Conservation (phyloP, 805 yeast species). For the Cyberlindnera euphorbiae region DNA sequence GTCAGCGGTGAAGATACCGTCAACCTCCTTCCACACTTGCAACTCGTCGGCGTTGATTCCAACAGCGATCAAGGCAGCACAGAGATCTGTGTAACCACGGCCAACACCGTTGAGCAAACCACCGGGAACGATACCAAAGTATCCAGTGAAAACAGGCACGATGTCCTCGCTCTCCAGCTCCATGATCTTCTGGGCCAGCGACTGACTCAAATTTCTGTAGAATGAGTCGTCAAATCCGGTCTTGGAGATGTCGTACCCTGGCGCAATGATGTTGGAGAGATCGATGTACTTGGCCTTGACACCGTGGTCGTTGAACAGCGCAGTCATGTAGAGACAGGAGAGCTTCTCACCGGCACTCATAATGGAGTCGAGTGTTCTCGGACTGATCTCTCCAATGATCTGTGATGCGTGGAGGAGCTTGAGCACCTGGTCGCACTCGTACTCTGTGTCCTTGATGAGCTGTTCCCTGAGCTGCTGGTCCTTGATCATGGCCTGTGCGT, state of each 20-base stretch:
- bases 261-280: constrained; percentile 66
- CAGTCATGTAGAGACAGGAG: constrained; percentile 84
- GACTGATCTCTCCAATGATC: constrained; percentile 85
- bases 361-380: constrained; percentile 82
- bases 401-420: constrained; percentile 81
- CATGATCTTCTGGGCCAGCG: constrained; percentile 46
- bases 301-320: constrained; percentile 80
- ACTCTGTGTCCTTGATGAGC: constrained; percentile 54
- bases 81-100: constrained; percentile 94
- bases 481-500: constrained; percentile 55
- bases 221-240: constrained; percentile 64
- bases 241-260: constrained; percentile 46
- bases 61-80: constrained; percentile 95
- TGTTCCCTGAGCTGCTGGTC: constrained; percentile 40
- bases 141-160: constrained; percentile 93
- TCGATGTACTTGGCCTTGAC: constrained; percentile 74
- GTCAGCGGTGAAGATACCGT: constrained; percentile 97
- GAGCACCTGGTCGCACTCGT: constrained; percentile 63
- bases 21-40: constrained; percentile 99
- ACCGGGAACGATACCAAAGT: constrained; percentile 94
- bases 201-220: constrained; percentile 50
- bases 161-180: constrained; percentile 35
- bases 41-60: constrained; percentile 89
- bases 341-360: constrained; percentile 94
- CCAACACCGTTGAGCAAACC: constrained; percentile 92